A percentile compares a stretch with the other conserved stretches of the same genome.
Conservation (phyloP, 2,329 filamentous ascomycete species). For the Aspergillus quadrilineatus region DNA sequence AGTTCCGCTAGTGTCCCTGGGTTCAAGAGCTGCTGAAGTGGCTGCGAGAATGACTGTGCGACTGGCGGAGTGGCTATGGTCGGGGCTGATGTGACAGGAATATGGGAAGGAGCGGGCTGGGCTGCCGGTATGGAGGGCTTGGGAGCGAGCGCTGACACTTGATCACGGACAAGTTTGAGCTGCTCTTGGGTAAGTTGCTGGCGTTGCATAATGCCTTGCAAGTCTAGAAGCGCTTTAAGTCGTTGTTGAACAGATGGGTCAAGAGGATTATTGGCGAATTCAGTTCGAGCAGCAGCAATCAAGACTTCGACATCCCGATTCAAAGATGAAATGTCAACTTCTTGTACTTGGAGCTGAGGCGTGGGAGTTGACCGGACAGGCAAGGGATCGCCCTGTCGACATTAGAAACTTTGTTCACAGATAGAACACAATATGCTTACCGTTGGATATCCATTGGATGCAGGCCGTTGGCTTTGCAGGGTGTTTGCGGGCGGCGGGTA, state of each 20-base stretch:
- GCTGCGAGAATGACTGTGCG: constrained; percentile 35
- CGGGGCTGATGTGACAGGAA: constrained; percentile 34
- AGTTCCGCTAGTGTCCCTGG: constrained; percentile 46
- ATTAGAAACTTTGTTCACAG: neutral
- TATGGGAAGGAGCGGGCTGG: constrained; percentile 18
- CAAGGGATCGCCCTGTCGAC: constrained; percentile 17
- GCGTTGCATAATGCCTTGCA: constrained; percentile 76
- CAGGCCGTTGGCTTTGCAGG: constrained; percentile 32
- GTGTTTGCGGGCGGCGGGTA: constrained; percentile 35
- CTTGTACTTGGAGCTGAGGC: constrained; percentile 36
- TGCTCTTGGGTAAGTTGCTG: constrained; percentile 78
- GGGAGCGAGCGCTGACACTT: constrained; percentile 73
- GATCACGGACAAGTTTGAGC: constrained; percentile 78
- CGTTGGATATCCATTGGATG: constrained; percentile 26
- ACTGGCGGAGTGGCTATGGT: constrained; percentile 43
- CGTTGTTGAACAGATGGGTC: constrained; percentile 74
- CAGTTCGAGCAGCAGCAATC: constrained; percentile 69
- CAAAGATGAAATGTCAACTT: constrained; percentile 65
- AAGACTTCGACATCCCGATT: constrained; percentile 80
- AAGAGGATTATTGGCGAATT: constrained; percentile 73
- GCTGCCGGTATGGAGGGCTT: constrained; percentile 24
- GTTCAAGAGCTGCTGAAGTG: constrained; percentile 42
- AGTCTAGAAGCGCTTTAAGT: constrained; percentile 79
- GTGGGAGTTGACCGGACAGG: constrained; percentile 24
- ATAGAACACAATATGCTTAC: constrained; percentile 15